phyloP scores from a whole-genome alignment of 2,329 filamentous ascomycete genomes.

The Kalaharituber pfeilii region DNA sequence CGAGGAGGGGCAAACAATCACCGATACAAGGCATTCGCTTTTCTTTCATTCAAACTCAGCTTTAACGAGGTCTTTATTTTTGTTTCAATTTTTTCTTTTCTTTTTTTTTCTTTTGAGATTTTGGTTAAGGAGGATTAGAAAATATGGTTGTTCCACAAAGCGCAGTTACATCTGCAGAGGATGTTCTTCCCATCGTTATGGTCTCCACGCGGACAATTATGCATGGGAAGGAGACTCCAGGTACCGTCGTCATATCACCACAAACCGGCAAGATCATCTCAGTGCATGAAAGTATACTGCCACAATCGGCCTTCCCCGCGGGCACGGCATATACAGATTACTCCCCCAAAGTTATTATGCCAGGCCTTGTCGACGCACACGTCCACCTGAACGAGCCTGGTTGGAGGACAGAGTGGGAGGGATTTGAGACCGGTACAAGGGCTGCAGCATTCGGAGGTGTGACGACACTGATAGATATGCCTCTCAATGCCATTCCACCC shows the following conservation, averaged over 20 bases:
- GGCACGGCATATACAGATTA: constrained; percentile 64
- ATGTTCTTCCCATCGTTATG: constrained; percentile 37
- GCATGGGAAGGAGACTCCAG: constrained; percentile 57
- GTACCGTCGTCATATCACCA: constrained; percentile 64
- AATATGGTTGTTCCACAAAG: no score
- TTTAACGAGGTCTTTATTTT: no score
- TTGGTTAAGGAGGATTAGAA: no score
- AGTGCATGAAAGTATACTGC: constrained; percentile 57
- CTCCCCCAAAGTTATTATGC: constrained; percentile 67
- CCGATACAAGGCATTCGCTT: no score
- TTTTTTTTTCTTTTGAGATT: no score
- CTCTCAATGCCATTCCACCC: constrained; percentile 86
- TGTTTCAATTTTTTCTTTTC: no score
- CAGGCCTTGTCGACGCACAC: constrained; percentile 87
- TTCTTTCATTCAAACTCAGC: no score
- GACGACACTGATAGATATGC: constrained; percentile 96
- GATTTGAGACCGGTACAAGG: constrained; percentile 84
- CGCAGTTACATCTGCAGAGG: no score
- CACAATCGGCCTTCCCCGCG: constrained; percentile 52
- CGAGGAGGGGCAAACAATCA: no score
- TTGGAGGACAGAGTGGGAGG: constrained; percentile 83
- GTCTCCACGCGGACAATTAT: constrained; percentile 72
- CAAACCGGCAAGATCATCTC: constrained; percentile 68
- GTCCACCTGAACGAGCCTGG: constrained; percentile 96
- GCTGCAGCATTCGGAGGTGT: constrained; percentile 91